Percentiles rank a stretch among this genome's conserved stretches.
Evolutionary conservation across 1,139 yeast genomes (phyloP).

Genomic region (Fermentozyma sake): DNA sequence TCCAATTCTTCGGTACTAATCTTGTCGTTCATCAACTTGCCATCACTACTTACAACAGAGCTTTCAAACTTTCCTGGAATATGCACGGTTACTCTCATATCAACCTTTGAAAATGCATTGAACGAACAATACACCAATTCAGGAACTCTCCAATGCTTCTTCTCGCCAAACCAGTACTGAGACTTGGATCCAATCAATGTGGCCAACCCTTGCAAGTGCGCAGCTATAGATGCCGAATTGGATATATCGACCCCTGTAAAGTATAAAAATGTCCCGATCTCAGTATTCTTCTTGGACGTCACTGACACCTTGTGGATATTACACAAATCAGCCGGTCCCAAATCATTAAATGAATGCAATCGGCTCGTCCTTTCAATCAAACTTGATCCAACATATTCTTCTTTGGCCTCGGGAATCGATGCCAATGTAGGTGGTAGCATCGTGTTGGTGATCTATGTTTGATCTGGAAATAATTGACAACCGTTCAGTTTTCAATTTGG

Average conservation of each 20-base stretch:
- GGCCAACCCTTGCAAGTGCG: conserved; percentile 73
- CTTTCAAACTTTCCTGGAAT: conserved; percentile 51
- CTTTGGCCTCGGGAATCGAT: conserved; percentile 50
- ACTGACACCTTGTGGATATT: conserved; percentile 52
- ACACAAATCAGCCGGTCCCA: conserved; percentile 92
- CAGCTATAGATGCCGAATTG: conserved; percentile 58
- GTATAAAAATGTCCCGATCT: conserved; percentile 50
- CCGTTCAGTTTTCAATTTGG: conserved; percentile 1
- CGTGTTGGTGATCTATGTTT: conserved; percentile 1
- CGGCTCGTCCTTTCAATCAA: conserved; percentile 51
- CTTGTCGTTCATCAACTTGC: conserved; percentile 39
- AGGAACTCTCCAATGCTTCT: conserved; percentile 71
- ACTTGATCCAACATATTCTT: conserved; percentile 47
- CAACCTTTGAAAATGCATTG: conserved; percentile 43
- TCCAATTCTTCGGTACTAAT: conserved; percentile 33
- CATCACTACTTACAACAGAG: conserved; percentile 43
- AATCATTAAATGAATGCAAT: conserved; percentile 40
- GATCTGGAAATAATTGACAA: conserved; percentile 1
- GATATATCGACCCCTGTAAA: conserved; percentile 57
- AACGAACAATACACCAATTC: conserved; percentile 51
- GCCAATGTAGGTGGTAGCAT: conserved; percentile 44
- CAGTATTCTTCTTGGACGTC: conserved; percentile 37
- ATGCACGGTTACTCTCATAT: conserved; percentile 26
- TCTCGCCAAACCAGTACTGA: conserved; percentile 61
- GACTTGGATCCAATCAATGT: conserved; percentile 57